Conservation (phyloP, 129 eudicot genomes). For the Helianthus tuberosus region DNA sequence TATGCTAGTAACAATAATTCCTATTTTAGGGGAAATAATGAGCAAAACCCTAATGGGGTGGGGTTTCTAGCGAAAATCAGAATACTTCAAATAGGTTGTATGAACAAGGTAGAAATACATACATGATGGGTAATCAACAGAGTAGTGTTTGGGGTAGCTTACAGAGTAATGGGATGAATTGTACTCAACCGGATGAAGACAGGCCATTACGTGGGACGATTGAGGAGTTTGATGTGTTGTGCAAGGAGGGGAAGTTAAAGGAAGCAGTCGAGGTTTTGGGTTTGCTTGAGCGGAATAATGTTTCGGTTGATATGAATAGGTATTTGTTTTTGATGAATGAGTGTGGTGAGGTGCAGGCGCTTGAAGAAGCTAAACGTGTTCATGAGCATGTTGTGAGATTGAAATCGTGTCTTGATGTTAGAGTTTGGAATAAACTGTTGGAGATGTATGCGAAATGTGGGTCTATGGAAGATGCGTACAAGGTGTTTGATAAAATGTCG, state of each 20-base stretch:
- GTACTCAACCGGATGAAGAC: not conserved
- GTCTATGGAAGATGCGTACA: no score
- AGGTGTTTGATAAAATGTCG: no score
- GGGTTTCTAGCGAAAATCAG: no score
- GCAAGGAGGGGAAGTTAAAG: conserved; percentile 13
- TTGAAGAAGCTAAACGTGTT: no score
- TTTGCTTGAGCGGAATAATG: not conserved
- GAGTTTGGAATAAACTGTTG: no score
- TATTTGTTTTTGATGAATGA: no score
- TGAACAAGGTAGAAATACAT: not conserved
- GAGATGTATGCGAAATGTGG: no score
- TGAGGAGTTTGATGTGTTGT: conserved; percentile 7
- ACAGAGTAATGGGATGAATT: not conserved
- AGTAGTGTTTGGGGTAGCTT: not conserved
- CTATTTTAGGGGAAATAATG: conserved; percentile 1
- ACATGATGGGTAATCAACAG: not conserved
- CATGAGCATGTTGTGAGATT: no score
- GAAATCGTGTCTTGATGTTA: no score
- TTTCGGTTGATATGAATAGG: no score
- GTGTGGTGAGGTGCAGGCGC: no score
- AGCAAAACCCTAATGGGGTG: no score
- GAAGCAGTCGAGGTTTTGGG: conserved; percentile 14
- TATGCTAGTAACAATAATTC: not conserved
- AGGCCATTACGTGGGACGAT: conserved; percentile 13
- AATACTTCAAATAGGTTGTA: conserved; percentile 12